Evolutionary conservation across 2,329 filamentous ascomycete genomes (phyloP).

Genomic region (Pseudogymnoascus sp.): DNA sequence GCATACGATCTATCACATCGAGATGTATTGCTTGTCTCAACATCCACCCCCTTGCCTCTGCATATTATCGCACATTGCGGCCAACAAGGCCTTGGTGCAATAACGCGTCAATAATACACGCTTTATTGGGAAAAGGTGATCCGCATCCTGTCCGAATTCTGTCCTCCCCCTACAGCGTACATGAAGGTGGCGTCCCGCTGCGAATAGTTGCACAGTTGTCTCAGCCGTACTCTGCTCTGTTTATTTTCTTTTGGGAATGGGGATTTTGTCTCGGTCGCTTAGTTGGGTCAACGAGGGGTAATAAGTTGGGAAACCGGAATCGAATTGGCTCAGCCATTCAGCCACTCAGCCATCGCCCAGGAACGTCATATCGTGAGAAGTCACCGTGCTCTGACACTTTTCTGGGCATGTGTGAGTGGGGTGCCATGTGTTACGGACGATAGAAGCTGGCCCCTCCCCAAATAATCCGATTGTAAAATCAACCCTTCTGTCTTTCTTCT

Average conservation of each 20-base stretch:
- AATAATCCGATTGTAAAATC: neutral
- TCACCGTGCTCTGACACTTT: neutral
- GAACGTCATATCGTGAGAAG: neutral
- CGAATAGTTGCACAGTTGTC: neutral
- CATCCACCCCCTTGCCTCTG: neutral
- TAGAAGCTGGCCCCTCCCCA: neutral
- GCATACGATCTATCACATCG: constrained; percentile 8
- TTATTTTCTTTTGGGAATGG: neutral
- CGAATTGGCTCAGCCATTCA: neutral
- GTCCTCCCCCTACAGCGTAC: neutral
- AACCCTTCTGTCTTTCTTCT: neutral
- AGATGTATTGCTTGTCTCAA: constrained; percentile 6
- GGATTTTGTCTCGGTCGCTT: neutral
- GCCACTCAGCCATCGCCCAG: neutral
- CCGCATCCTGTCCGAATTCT: neutral
- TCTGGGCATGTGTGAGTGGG: neutral
- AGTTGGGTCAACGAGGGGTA: neutral
- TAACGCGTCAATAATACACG: neutral
- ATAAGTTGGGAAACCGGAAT: neutral
- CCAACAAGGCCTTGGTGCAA: neutral
- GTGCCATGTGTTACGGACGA: neutral
- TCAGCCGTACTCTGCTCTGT: neutral
- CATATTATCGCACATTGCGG: neutral
- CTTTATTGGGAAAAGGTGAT: neutral
- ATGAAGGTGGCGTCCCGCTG: neutral